phyloP scores from a whole-genome alignment of 805 yeast genomes.

The Komagataella pseudopastoris region DNA sequence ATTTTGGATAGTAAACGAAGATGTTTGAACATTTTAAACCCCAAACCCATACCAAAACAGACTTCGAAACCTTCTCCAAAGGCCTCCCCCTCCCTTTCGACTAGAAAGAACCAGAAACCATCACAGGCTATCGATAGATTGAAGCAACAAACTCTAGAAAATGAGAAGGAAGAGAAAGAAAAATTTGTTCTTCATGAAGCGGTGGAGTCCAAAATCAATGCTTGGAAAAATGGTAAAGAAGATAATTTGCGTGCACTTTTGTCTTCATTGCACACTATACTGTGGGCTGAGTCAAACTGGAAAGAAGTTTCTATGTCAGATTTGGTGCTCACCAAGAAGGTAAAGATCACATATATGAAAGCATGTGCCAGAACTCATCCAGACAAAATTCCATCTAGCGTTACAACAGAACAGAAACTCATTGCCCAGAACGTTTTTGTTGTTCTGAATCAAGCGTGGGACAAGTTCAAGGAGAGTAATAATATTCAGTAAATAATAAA shows the following conservation, averaged over 20 bases:
- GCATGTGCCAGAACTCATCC: constrained; percentile 73
- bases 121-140: constrained; percentile 31
- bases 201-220: constrained; percentile 36
- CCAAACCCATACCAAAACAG: constrained; percentile 22
- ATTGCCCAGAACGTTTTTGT: constrained; percentile 83
- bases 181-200: constrained; percentile 49
- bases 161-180: constrained; percentile 38
- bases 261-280: constrained; percentile 49
- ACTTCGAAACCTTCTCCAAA: constrained; percentile 7
- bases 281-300: constrained; percentile 63
- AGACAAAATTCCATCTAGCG: constrained; percentile 57
- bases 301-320: constrained; percentile 54
- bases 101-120: constrained; percentile 1
- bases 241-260: constrained; percentile 71
- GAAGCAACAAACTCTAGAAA: constrained; percentile 29
- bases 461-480: constrained; percentile 52
- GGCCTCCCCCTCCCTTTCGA: constrained; percentile 10
- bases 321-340: constrained; percentile 79
- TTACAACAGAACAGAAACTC: constrained; percentile 60
- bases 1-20: constrained; percentile 75
- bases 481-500: constrained; percentile 8
- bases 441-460: constrained; percentile 83
- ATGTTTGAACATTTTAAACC: constrained; percentile 52
- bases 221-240: constrained; percentile 68
- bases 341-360: constrained; percentile 71